phyloP scores from a whole-genome alignment of 2,329 filamentous ascomycete genomes.

The Trichoderma sp. region DNA sequence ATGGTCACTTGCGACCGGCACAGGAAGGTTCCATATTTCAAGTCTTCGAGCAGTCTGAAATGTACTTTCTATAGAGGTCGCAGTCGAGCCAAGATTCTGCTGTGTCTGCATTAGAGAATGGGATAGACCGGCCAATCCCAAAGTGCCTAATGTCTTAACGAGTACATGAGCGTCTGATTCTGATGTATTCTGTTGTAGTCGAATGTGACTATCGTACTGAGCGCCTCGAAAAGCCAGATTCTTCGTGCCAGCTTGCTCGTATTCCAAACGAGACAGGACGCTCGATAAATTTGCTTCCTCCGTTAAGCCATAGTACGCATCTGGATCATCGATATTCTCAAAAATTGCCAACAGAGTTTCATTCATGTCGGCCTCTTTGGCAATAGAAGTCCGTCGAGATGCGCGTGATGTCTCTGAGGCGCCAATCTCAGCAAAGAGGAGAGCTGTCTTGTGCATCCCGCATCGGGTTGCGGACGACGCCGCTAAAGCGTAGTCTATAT shows the following conservation, averaged over 20 bases:
- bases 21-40: conserved; percentile 89
- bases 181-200: conserved; percentile 59
- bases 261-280: conserved; percentile 81
- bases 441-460: conserved; percentile 82
- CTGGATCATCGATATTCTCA: conserved; percentile 90
- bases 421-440: conserved; percentile 79
- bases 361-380: conserved; percentile 59
- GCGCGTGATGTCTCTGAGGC: conserved; percentile 59
- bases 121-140: conserved; percentile 85
- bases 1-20: conserved; percentile 64
- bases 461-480: conserved; percentile 75
- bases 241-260: conserved; percentile 85
- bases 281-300: conserved; percentile 76
- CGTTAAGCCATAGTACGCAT: conserved; percentile 90
- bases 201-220: conserved; percentile 84
- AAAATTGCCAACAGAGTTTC: conserved; percentile 81
- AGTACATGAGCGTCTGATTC: conserved; percentile 68
- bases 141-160: conserved; percentile 74
- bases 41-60: conserved; percentile 80
- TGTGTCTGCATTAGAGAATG: conserved; percentile 75
- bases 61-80: conserved; percentile 68
- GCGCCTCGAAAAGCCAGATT: conserved; percentile 89
- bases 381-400: conserved; percentile 68
- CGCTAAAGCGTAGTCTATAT: conserved; percentile 73
- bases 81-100: conserved; percentile 60